Evolutionary conservation across 139 green algal species (phyloP).

Genomic region (Picocystis salinarum): DNA sequence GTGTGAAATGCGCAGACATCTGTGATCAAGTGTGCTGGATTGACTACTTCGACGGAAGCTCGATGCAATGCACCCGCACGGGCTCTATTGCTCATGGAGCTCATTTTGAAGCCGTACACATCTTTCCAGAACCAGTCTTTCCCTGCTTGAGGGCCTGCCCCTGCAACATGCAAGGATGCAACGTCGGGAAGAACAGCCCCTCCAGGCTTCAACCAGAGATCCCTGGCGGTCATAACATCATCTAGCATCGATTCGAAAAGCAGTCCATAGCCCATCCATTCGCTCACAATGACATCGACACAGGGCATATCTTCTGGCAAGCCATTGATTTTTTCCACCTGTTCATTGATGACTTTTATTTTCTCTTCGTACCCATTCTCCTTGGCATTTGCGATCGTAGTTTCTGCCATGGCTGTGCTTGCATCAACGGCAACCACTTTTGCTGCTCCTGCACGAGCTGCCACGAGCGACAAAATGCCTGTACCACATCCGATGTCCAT

Average conservation of each 20-base stretch:
- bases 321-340: constrained; percentile 1
- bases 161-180: too few species aligned
- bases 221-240: constrained; percentile 3
- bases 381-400: background rate
- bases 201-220: constrained; percentile 56
- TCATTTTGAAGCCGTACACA: too few species aligned
- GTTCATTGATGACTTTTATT: background rate
- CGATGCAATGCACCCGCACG: too few species aligned
- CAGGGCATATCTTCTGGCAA: constrained; percentile 1
- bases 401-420: constrained; percentile 7
- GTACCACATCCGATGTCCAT: constrained; percentile 84
- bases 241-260: constrained; percentile 87
- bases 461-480: constrained; percentile 85
- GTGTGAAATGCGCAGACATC: too few species aligned
- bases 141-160: too few species aligned
- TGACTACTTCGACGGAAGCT: too few species aligned
- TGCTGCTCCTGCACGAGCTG: constrained; percentile 46
- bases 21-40: too few species aligned
- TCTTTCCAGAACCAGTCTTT: too few species aligned
- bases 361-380: background rate
- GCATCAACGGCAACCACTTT: constrained; percentile 38
- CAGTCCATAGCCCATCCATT: constrained; percentile 20
- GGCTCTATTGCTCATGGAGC: too few species aligned
- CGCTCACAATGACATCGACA: constrained; percentile 16
- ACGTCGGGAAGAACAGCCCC: constrained; percentile 76